These are phyloP conservation scores for Fusarium anguioides DNA, from an alignment of 2,329 filamentous ascomycete genomes.

Conservation along the genomic window DNA sequence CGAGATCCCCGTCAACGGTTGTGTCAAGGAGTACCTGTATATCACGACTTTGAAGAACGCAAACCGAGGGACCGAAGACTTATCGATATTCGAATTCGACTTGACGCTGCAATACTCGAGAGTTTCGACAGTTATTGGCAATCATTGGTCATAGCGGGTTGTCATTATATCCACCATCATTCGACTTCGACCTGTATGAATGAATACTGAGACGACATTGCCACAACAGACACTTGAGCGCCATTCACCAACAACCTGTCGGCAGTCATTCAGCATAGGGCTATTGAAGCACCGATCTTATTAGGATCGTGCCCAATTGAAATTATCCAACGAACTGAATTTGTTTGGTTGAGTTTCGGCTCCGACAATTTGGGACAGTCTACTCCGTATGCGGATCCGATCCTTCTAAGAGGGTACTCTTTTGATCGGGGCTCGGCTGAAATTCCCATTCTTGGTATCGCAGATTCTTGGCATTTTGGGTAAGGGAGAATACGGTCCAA, in stretches of 20 bases:
- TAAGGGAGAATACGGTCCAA: neutral
- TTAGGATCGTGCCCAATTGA: conserved; percentile 2
- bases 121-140: neutral
- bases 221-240: conserved; percentile 7
- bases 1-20: conserved; percentile 28
- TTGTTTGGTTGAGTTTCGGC: conserved; percentile 17
- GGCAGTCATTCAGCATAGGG: neutral
- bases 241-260: neutral
- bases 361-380: conserved; percentile 14
- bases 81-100: neutral
- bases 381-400: conserved; percentile 16
- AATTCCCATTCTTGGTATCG: conserved; percentile 15
- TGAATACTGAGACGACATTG: neutral
- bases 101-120: neutral
- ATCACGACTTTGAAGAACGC: conserved; percentile 9
- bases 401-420: conserved; percentile 9
- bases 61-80: neutral
- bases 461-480: conserved; percentile 8
- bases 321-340: neutral
- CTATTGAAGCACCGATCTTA: neutral
- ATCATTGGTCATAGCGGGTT: neutral
- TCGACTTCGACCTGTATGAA: no score
- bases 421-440: conserved; percentile 27
- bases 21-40: conserved; percentile 5
- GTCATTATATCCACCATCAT: neutral